Evolutionary conservation across 331 rosid species (phyloP), one percentile per base, ranked within the genome.

Genomic region (Quercus phellos): DNA sequence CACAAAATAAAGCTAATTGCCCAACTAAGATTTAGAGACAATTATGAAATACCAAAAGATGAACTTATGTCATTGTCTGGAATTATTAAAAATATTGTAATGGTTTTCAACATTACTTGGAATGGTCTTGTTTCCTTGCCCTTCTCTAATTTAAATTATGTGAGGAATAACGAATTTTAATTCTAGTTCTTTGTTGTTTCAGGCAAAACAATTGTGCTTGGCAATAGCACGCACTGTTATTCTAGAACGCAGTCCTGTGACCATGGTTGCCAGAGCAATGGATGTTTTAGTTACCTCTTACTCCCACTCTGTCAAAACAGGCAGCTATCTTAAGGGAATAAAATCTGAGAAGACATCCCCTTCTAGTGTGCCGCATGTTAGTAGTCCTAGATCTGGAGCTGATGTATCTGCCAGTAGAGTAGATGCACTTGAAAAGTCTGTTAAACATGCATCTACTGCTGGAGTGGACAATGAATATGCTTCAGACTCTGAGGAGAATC

Each of bases 181-280:
- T 71, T 61, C 24, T 61, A 32, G 43, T 80, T 60, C 61, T 46
- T 70, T 74, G 32, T 68, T 70, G 70, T 76, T 84, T 85, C 96
- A 95, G 99, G 98, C 96, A 77, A 95, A 95, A 77, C 94, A 91
- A 76, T 84, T 95, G 89, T 92, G 91, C 87, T 81, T 93, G 89
- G 92, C 90, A 58, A 85, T 93, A 63, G 75, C 85, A 70, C 84
- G 89, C 26, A 92, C 92, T 51, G 91, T 86, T 64, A 86, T 95
- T 86, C 90, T 95, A 50, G 99, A 91, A 80, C 94, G 84, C 71
- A 87, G 94, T 77, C 94, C 99, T 68, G 86, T 95, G 60, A 53
- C 93, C 27, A 74, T 87, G 78, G 93, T 92, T 84, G 77, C 99
- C 77, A 85, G 82, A 88, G 97, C 96, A 50, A 82, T 95, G 84